Evolutionary conservation across 768 basidiomycete genomes (phyloP).

Genomic region (Agaricus subrufescens): DNA sequence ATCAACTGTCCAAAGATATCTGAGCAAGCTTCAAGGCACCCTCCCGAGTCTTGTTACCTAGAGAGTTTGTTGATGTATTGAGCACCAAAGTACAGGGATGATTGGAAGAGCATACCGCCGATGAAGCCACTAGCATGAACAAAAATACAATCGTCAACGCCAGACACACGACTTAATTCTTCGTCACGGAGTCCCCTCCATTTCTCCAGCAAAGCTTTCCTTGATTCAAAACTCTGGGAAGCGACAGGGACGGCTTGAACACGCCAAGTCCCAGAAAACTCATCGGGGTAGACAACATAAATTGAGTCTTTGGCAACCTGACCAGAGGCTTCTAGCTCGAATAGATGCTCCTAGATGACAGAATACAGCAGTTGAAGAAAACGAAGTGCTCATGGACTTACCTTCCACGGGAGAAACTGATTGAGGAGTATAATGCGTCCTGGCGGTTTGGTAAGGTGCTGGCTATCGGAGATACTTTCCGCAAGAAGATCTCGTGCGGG

Average conservation of each 20-base stretch:
- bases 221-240: slow-evolving; percentile 82
- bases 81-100: neutral
- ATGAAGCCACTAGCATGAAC: slow-evolving; percentile 97
- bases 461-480: slow-evolving; percentile 48
- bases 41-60: slow-evolving; percentile 86
- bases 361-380: neutral
- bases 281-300: slow-evolving; percentile 91
- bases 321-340: slow-evolving; percentile 70
- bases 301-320: slow-evolving; percentile 40
- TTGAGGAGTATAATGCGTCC: slow-evolving; percentile 82
- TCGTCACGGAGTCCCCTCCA: slow-evolving; percentile 95
- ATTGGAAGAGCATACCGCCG: slow-evolving; percentile 55
- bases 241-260: slow-evolving; percentile 86
- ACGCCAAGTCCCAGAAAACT: slow-evolving; percentile 73
- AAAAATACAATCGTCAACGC: slow-evolving; percentile 83
- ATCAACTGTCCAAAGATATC: slow-evolving; percentile 44
- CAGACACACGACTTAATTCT: slow-evolving; percentile 62
- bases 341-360: slow-evolving; percentile 67
- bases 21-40: slow-evolving; percentile 81
- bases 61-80: neutral
- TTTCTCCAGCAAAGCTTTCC: slow-evolving; percentile 87
- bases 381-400: slow-evolving; percentile 17
- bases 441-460: slow-evolving; percentile 55
- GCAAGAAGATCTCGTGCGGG: slow-evolving; percentile 82
- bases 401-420: slow-evolving; percentile 87